A percentile compares a stretch with the other conserved stretches of the same genome.
These are phyloP conservation scores for Globisporangium nodosum DNA, from an alignment of 352 stramenopile genomes.

Conservation along the genomic window DNA sequence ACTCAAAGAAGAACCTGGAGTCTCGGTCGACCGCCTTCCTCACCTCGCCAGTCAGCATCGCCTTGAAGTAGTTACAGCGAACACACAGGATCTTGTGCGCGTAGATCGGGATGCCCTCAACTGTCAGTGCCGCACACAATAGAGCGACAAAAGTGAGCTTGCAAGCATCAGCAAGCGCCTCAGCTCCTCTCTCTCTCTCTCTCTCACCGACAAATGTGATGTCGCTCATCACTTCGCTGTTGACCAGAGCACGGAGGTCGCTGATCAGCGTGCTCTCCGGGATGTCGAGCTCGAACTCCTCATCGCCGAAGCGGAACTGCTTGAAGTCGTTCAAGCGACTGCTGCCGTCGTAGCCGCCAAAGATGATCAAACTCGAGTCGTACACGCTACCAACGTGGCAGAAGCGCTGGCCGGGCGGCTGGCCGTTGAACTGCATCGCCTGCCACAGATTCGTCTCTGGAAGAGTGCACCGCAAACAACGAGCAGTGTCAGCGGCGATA, in stretches of 20 bases:
- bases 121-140: conserved; percentile 18
- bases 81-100: conserved; percentile 91
- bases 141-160: background rate
- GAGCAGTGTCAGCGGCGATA: background rate
- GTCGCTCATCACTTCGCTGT: conserved; percentile 85
- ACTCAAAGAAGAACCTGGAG: background rate
- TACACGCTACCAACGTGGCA: conserved; percentile 94
- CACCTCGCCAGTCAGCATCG: conserved; percentile 82
- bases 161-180: background rate
- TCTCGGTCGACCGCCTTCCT: background rate
- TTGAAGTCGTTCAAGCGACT: conserved; percentile 95
- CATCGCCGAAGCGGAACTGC: conserved; percentile 83
- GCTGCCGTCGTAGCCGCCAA: conserved; percentile 95
- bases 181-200: background rate
- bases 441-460: conserved; percentile 68
- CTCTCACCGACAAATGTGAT: conserved; percentile 80
- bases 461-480: background rate
- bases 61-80: conserved; percentile 93
- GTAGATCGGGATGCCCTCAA: conserved; percentile 85
- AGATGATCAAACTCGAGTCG: conserved; percentile 92
- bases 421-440: conserved; percentile 68
- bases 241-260: conserved; percentile 71
- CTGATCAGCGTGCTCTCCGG: conserved; percentile 75
- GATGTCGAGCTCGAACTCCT: conserved; percentile 79
- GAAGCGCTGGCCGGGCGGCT: conserved; percentile 91